Evolutionary conservation across 139 green algal species (phyloP).

Genomic region (Tetraselmis chui): DNA sequence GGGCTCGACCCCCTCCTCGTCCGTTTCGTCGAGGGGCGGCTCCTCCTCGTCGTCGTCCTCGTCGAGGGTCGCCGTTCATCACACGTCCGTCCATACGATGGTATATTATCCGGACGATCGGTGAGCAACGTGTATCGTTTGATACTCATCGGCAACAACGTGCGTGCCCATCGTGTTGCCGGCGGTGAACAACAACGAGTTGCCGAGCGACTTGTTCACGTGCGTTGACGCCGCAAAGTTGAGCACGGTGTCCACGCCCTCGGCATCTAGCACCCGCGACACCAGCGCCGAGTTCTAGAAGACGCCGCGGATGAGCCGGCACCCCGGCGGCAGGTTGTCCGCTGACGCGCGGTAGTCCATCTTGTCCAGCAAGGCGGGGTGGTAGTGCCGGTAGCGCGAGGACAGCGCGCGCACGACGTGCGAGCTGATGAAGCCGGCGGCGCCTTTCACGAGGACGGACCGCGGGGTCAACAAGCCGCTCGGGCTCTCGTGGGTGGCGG

Average conservation of each 20-base stretch:
- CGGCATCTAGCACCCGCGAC: slow-evolving; percentile 67
- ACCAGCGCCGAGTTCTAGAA: slow-evolving; percentile 87
- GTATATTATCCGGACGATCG: too few species aligned
- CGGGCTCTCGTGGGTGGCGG: too few species aligned
- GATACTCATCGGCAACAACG: too few species aligned
- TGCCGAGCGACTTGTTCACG: slow-evolving; percentile 97
- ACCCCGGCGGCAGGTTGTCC: slow-evolving; percentile 60
- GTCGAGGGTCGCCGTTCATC: too few species aligned
- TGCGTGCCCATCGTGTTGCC: slow-evolving; percentile 99
- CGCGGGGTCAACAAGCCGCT: too few species aligned
- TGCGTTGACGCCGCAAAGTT: slow-evolving; percentile 98
- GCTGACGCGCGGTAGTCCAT: slow-evolving; percentile 91
- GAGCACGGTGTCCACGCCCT: slow-evolving; percentile 95
- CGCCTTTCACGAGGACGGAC: slow-evolving; percentile 49
- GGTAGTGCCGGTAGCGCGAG: slow-evolving; percentile 77
- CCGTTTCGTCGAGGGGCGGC: too few species aligned
- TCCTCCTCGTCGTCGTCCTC: too few species aligned
- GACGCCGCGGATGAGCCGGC: slow-evolving; percentile 89
- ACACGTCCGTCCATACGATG: too few species aligned
- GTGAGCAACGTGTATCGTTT: too few species aligned
- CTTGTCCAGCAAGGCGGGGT: slow-evolving; percentile 86
- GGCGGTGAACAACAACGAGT: slow-evolving; percentile 85
- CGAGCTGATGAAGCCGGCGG: slow-evolving; percentile 89
- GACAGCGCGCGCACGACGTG: slow-evolving; percentile 75
- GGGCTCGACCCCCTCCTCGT: too few species aligned